Conservation (phyloP, 257 asterid genomes). For the Perilla frutescens region DNA sequence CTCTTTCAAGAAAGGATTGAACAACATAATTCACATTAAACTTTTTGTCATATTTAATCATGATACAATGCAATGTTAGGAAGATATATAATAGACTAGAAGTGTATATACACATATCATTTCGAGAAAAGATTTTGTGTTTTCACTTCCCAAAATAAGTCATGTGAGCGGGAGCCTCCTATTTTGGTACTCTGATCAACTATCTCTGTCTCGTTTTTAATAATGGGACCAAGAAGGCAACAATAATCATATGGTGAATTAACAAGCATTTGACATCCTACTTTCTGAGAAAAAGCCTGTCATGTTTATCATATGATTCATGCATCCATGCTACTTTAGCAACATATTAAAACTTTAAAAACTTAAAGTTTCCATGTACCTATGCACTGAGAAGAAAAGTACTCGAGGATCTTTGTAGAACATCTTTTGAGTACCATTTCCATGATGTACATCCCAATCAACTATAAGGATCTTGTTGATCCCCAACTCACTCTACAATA, state of each 20-base stretch:
- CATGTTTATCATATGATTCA: not conserved
- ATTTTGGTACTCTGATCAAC: not conserved
- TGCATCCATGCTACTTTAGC: not conserved
- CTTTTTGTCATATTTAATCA: too few species aligned
- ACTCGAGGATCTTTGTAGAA: slow-evolving; percentile 89
- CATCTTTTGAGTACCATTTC: slow-evolving; percentile 95
- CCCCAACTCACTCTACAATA: slow-evolving; percentile 74
- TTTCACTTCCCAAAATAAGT: not conserved
- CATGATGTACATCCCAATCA: slow-evolving; percentile 99
- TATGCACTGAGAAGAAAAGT: slow-evolving; percentile 96
- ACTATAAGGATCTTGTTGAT: slow-evolving; percentile 81
- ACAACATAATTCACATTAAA: not conserved
- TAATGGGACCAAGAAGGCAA: not conserved
- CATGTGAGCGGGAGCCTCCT: not conserved
- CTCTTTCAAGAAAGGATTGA: too few species aligned
- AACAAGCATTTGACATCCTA: slow-evolving; percentile 17
- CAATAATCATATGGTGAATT: not conserved
- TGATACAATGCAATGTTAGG: too few species aligned
- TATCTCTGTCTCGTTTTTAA: not conserved
- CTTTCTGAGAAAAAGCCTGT: not conserved
- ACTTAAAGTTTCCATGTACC: slow-evolving; percentile 49
- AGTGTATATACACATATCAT: not conserved
- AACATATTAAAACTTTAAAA: not conserved
- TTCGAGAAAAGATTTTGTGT: not conserved
- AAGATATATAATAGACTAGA: too few species aligned